phyloP scores from a whole-genome alignment of 1,139 yeast genomes.

The Pichia norvegensis region DNA sequence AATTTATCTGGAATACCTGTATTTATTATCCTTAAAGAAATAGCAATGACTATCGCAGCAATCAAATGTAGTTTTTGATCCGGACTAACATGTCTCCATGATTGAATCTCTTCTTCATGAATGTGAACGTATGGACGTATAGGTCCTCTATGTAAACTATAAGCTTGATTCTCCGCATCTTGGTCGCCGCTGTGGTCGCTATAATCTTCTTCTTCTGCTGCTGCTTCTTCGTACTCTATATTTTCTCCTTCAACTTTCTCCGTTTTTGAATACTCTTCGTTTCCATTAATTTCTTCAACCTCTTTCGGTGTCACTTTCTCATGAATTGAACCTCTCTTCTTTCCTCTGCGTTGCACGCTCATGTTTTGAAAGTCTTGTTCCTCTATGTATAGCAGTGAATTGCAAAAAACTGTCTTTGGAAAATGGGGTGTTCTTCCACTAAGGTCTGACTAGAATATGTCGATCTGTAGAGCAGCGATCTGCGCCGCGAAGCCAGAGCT shows the following conservation, averaged over 20 bases:
- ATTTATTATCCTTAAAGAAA: conserved; percentile 31
- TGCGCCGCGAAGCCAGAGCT: no score
- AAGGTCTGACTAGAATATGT: no score
- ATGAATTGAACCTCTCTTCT: no score
- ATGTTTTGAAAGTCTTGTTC: no score
- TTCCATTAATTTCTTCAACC: background rate
- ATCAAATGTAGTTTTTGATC: conserved; percentile 8
- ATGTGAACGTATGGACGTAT: conserved; percentile 9
- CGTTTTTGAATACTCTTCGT: background rate
- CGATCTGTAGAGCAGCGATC: no score
- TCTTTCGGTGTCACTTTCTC: background rate
- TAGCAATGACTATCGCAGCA: conserved; percentile 7
- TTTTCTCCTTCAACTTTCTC: background rate
- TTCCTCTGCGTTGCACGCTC: background rate
- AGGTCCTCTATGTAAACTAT: conserved; percentile 7
- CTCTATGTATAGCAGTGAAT: no score
- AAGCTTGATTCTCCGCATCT: background rate
- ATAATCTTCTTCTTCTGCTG: background rate
- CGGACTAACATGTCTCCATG: background rate
- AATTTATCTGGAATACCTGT: conserved; percentile 37
- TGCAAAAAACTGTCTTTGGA: no score
- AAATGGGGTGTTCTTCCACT: no score
- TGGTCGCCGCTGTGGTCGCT: background rate
- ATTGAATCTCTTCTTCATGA: background rate
- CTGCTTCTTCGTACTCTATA: background rate